These are phyloP conservation scores for Astragalus glycyphyllos DNA, from an alignment of 306 rosid species.

Conservation along the genomic window DNA sequence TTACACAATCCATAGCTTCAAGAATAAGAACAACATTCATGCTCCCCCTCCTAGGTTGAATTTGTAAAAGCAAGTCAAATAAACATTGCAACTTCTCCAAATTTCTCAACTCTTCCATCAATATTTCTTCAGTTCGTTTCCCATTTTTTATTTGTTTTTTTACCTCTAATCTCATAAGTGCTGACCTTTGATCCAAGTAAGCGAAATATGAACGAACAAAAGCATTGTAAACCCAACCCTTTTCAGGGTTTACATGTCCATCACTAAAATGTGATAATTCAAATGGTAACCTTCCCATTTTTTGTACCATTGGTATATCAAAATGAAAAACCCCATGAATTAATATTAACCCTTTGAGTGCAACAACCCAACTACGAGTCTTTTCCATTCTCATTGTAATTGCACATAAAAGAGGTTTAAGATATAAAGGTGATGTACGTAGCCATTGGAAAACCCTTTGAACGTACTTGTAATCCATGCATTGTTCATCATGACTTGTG, in stretches of 20 bases:
- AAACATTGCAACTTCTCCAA: conserved; percentile 51
- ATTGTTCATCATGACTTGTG: conserved; percentile 76
- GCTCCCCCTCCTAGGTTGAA: conserved; percentile 45
- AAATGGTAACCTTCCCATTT: conserved; percentile 67
- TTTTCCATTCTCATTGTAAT: conserved; percentile 61
- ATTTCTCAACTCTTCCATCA: conserved; percentile 58
- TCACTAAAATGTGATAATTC: conserved; percentile 65
- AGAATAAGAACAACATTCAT: conserved; percentile 54
- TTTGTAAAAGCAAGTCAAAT: conserved; percentile 59
- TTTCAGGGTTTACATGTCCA: conserved; percentile 31
- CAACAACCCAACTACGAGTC: conserved; percentile 74
- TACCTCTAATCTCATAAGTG: conserved; percentile 4
- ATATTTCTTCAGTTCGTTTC: conserved; percentile 41
- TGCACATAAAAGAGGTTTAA: conserved; percentile 58
- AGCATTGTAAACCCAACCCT: conserved; percentile 52
- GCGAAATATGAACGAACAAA: conserved; percentile 64
- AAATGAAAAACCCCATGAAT: conserved; percentile 74
- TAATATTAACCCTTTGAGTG: conserved; percentile 83
- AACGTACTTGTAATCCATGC: conserved; percentile 67
- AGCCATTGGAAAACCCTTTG: conserved; percentile 78
- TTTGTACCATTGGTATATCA: conserved; percentile 52
- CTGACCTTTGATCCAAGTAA: conserved; percentile 58
- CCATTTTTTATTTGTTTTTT: neutral
- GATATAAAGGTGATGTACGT: conserved; percentile 56
- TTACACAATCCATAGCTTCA: conserved; percentile 80